Percentiles rank a stretch among this genome's conserved stretches.
Conservation (phyloP, 192 early-diverging fungal genomes). For the Backusella psychrophila region DNA sequence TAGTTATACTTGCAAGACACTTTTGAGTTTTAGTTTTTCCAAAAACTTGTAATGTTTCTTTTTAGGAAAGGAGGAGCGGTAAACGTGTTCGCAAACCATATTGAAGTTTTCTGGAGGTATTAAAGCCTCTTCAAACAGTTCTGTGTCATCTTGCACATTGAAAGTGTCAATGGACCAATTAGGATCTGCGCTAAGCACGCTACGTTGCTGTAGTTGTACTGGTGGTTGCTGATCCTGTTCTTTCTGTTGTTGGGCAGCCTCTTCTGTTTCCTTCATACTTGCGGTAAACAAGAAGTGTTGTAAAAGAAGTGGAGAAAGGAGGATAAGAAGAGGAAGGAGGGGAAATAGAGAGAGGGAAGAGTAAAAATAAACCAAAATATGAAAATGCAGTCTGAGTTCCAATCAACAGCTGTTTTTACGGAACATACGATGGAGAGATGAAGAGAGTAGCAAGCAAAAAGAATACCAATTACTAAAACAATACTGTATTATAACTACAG, state of each 20-base stretch:
- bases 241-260: neutral
- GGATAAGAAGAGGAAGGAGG: neutral
- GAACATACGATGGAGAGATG: neutral
- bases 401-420: neutral
- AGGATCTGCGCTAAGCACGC: neutral
- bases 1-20: slow-evolving; percentile 68
- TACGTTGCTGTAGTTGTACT: neutral
- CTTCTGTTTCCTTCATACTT: neutral
- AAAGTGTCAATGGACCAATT: slow-evolving; percentile 27
- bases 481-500: neutral
- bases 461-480: neutral
- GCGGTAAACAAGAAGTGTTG: too few relatives aligned
- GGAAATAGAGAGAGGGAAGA: neutral
- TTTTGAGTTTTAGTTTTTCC: slow-evolving; percentile 80
- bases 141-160: slow-evolving; percentile 36
- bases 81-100: slow-evolving; percentile 94
- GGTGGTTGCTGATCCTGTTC: neutral
- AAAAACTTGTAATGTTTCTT: slow-evolving; percentile 92
- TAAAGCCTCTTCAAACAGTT: slow-evolving; percentile 57
- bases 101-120: slow-evolving; percentile 94
- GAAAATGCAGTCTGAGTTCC: slow-evolving; percentile 3
- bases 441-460: neutral
- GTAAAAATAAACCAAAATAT: neutral
- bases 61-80: slow-evolving; percentile 90
- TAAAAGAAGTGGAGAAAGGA: neutral